Evolutionary conservation across 768 basidiomycete species (phyloP).

Genomic region (Auriscalpium microsporum): DNA sequence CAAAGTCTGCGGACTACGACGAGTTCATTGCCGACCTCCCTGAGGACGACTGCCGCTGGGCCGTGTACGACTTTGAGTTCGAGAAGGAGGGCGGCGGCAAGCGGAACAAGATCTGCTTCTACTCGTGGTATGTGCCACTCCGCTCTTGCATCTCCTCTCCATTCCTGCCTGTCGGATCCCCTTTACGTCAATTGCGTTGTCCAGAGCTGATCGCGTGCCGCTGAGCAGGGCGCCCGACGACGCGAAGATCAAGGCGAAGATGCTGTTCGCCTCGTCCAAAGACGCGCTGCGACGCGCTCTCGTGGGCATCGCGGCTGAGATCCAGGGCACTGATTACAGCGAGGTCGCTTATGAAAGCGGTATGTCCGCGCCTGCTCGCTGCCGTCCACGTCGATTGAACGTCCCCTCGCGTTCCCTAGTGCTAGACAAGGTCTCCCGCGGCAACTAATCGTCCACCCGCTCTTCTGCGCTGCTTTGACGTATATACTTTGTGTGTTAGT

Average conservation of each 20-base stretch:
- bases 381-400: background rate
- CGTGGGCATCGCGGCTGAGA: slow-evolving; percentile 68
- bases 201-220: background rate
- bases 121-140: slow-evolving; percentile 55
- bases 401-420: background rate
- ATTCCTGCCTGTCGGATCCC: background rate
- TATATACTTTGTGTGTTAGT: no score
- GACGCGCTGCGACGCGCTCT: slow-evolving; percentile 68
- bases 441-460: background rate
- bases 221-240: slow-evolving; percentile 74
- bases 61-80: slow-evolving; percentile 88
- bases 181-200: no score
- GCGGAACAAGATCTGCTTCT: slow-evolving; percentile 81
- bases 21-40: slow-evolving; percentile 70
- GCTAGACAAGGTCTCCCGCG: background rate
- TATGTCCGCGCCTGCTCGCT: slow-evolving; percentile 27
- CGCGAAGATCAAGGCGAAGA: slow-evolving; percentile 85
- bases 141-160: background rate
- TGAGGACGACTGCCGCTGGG: slow-evolving; percentile 71
- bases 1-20: slow-evolving; percentile 47
- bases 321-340: slow-evolving; percentile 75
- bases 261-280: slow-evolving; percentile 88
- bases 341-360: slow-evolving; percentile 70
- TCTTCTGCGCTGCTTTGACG: no score
- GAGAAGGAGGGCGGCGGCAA: slow-evolving; percentile 57